A percentile compares a stretch with the other conserved stretches of the same genome.
phyloP scores from a whole-genome alignment of 768 basidiomycete genomes.

The Butyriboletus loyo region DNA sequence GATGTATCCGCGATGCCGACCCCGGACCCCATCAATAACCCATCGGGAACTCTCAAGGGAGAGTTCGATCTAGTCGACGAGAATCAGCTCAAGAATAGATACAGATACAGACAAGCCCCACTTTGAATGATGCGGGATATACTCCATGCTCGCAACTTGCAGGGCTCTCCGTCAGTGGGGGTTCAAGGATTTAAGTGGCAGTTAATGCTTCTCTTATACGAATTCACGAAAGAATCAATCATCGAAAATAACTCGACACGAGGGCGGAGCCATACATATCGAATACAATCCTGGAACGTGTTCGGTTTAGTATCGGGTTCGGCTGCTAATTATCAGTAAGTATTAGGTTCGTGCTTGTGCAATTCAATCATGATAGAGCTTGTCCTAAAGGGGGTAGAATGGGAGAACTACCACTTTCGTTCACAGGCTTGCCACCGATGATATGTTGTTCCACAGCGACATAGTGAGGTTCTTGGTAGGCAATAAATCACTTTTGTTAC shows the following conservation, averaged over 20 bases:
- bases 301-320: constrained; percentile 1
- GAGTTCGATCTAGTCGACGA: background rate
- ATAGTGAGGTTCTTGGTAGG: background rate
- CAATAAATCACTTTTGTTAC: background rate
- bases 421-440: background rate
- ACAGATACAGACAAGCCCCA: background rate
- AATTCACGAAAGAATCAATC: background rate
- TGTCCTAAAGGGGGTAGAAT: constrained; percentile 5
- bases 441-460: background rate
- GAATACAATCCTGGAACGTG: background rate
- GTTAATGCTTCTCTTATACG: background rate
- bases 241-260: background rate
- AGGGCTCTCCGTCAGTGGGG: background rate
- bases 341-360: background rate
- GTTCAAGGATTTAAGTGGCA: background rate
- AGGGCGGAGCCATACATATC: background rate
- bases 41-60: constrained; percentile 1
- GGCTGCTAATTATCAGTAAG: background rate
- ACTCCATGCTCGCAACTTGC: background rate
- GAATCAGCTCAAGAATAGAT: background rate
- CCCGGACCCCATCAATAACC: constrained; percentile 3
- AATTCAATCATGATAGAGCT: constrained; percentile 2
- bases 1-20: background rate
- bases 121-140: constrained; percentile 1
- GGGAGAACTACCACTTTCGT: constrained; percentile 2